A percentile compares a stretch with the other conserved stretches of the same genome.
Evolutionary conservation across 306 rosid genomes (phyloP).

Genomic region (Gillenia trifoliata): DNA sequence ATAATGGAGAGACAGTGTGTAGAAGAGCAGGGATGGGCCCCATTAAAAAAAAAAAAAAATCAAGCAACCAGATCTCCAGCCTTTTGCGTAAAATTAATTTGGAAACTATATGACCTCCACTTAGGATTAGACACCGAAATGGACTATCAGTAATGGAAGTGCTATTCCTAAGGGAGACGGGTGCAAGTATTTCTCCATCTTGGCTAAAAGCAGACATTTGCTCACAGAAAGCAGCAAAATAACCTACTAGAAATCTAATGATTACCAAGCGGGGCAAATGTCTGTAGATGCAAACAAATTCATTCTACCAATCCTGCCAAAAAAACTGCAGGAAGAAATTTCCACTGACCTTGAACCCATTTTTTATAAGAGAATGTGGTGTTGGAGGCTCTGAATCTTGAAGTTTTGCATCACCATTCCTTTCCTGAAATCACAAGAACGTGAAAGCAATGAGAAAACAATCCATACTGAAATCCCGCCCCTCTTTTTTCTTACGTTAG

Average conservation of each 20-base stretch:
- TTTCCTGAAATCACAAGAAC: conserved; percentile 55
- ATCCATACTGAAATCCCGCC: no score
- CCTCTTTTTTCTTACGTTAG: background rate
- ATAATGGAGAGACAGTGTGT: background rate
- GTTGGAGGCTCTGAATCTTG: conserved; percentile 93
- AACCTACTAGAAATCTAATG: conserved; percentile 15
- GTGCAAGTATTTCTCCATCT: background rate
- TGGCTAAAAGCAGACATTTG: conserved; percentile 18
- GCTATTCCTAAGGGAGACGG: background rate
- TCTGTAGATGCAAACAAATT: background rate
- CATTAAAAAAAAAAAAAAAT: background rate
- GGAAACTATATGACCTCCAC: background rate
- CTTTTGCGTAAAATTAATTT: background rate
- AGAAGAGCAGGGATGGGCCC: background rate
- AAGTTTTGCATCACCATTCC: conserved; percentile 65
- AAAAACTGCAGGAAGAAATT: conserved; percentile 17
- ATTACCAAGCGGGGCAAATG: conserved; percentile 12
- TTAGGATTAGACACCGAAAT: background rate
- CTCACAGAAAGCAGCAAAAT: conserved; percentile 10
- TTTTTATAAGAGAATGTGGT: conserved; percentile 73
- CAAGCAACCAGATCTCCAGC: conserved; percentile 5
- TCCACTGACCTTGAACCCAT: conserved; percentile 81
- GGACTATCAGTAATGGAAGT: background rate
- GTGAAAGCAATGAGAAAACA: conserved; percentile 17
- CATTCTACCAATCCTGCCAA: background rate